Conservation (phyloP, 306 rosid species). For the Prunus padus region DNA sequence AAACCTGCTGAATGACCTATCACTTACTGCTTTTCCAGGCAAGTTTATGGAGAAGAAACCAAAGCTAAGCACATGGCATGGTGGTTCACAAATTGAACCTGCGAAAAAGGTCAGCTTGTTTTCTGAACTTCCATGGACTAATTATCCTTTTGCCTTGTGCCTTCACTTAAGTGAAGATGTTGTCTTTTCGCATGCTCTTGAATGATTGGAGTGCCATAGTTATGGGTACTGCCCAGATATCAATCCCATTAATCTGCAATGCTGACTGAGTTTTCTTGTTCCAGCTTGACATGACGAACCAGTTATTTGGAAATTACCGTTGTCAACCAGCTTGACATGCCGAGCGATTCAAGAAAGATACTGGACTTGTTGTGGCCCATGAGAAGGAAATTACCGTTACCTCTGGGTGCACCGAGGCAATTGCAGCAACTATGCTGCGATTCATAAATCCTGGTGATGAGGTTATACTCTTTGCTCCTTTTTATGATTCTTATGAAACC, state of each 20-base stretch:
- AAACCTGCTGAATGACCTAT: conserved; percentile 75
- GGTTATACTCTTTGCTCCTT: conserved; percentile 84
- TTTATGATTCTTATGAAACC: conserved; percentile 80
- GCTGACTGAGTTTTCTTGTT: conserved; percentile 30
- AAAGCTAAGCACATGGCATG: conserved; percentile 82
- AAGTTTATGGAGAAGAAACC: conserved; percentile 98
- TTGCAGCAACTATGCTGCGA: conserved; percentile 78
- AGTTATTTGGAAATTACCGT: too few species aligned
- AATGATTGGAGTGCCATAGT: background rate
- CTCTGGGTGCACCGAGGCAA: conserved; percentile 87
- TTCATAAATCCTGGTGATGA: conserved; percentile 87
- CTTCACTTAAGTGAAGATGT: background rate
- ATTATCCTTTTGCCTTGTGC: background rate
- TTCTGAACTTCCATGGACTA: background rate
- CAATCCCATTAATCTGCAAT: conserved; percentile 3
- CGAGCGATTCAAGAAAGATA: conserved; percentile 71
- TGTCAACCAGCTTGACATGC: too few species aligned
- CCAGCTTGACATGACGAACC: conserved; percentile 73
- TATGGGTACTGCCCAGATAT: background rate
- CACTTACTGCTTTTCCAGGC: conserved; percentile 83
- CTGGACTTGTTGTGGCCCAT: conserved; percentile 68
- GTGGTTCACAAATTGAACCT: conserved; percentile 96
- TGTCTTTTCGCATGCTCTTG: background rate
- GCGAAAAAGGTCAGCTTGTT: conserved; percentile 64
- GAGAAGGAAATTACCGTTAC: conserved; percentile 84